Evolutionary conservation across 257 asterid genomes (phyloP).

Genomic region (Solanum acaule): DNA sequence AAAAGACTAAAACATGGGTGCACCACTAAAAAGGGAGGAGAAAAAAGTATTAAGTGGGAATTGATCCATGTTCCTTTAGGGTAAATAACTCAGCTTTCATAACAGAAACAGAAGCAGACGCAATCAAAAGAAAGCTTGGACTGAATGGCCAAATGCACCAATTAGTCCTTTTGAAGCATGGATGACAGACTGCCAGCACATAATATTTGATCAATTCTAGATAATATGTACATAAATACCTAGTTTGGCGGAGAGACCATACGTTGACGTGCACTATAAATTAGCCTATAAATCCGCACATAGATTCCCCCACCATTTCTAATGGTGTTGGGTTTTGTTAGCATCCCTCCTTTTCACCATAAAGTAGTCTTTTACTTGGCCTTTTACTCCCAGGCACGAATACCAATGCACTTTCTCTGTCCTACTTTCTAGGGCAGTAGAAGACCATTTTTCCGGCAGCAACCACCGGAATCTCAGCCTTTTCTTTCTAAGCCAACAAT

Average conservation of each 20-base stretch:
- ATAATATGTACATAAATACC: background rate
- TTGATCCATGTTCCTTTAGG: background rate
- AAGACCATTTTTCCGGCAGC: too few species aligned
- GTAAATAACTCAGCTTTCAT: background rate
- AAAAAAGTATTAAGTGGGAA: background rate
- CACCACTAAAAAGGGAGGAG: background rate
- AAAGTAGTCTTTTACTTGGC: background rate
- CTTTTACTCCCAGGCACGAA: too few species aligned
- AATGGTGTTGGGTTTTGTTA: background rate
- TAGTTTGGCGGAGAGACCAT: background rate
- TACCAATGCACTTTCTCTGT: too few species aligned
- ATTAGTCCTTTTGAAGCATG: background rate
- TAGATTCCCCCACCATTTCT: background rate
- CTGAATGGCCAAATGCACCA: background rate
- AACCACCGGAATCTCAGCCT: too few species aligned
- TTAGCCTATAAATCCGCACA: background rate
- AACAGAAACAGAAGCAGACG: background rate
- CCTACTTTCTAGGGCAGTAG: too few species aligned
- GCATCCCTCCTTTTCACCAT: background rate
- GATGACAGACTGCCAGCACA: background rate
- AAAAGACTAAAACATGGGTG: background rate
- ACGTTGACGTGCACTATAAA: background rate
- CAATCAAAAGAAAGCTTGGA: background rate
- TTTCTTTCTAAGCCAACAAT: too few species aligned
- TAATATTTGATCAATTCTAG: background rate